Conservation (phyloP, 1,284 basidiomycete species). For the Xerocomus minutiporus region DNA sequence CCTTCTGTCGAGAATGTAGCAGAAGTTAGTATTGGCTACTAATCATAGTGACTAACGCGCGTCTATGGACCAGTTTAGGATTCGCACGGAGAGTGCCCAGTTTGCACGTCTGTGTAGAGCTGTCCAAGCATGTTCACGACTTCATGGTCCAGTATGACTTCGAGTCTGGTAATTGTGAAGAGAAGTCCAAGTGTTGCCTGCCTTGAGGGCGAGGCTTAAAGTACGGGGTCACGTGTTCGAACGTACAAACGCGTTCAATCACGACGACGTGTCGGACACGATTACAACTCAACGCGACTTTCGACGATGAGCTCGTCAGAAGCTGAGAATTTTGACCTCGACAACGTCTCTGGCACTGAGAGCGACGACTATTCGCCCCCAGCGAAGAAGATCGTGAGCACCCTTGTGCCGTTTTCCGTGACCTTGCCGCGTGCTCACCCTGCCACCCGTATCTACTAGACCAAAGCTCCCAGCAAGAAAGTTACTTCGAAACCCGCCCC, state of each 20-base stretch:
- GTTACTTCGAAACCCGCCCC: conserved; percentile 36
- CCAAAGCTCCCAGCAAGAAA: conserved; percentile 35
- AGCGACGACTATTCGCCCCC: conserved; percentile 62
- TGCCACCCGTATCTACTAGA: conserved; percentile 27
- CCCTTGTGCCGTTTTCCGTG: not conserved
- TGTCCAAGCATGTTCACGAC: no score
- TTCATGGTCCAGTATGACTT: no score
- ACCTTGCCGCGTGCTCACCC: conserved; percentile 7
- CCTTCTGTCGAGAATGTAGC: no score
- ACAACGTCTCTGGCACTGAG: conserved; percentile 55
- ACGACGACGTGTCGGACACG: not conserved
- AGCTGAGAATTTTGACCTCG: conserved; percentile 61
- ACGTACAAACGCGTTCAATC: conserved; percentile 14
- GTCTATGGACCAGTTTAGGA: no score
- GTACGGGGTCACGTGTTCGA: no score
- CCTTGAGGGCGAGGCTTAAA: no score
- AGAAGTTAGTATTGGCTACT: no score
- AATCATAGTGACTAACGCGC: no score
- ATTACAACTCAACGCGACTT: conserved; percentile 11
- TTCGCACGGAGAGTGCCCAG: no score
- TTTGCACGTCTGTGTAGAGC: no score
- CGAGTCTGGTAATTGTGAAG: no score
- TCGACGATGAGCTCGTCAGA: conserved; percentile 55
- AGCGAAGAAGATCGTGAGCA: conserved; percentile 48
- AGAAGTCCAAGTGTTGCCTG: no score